phyloP scores from a whole-genome alignment of 2,329 filamentous ascomycete genomes.

The Cladophialophora carrionii region DNA sequence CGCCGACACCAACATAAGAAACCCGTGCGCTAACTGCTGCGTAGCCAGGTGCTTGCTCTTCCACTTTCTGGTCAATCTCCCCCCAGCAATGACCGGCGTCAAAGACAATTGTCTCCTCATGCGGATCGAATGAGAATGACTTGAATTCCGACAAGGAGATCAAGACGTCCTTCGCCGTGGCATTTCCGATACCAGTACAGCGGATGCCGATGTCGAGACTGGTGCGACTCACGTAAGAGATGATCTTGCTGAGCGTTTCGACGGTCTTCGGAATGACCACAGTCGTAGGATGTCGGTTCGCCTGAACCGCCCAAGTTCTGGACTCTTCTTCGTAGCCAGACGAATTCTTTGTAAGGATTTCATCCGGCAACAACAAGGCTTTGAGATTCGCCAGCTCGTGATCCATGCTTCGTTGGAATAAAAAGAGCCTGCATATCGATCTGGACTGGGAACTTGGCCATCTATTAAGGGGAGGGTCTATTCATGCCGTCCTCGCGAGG shows the following conservation, averaged over 20 bases:
- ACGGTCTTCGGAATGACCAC: slow-evolving; percentile 43
- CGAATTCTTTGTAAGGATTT: slow-evolving; percentile 10
- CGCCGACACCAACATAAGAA: slow-evolving; percentile 48
- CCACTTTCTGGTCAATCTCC: slow-evolving; percentile 45
- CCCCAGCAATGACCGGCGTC: slow-evolving; percentile 47
- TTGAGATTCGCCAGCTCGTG: background rate
- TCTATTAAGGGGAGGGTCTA: background rate
- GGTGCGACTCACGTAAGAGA: slow-evolving; percentile 43
- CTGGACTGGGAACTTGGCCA: background rate
- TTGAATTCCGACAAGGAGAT: slow-evolving; percentile 47
- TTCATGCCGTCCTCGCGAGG: background rate
- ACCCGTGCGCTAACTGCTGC: slow-evolving; percentile 44
- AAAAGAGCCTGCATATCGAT: background rate
- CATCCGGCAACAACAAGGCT: slow-evolving; percentile 10
- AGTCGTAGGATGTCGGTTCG: slow-evolving; percentile 43
- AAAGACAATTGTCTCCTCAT: slow-evolving; percentile 42
- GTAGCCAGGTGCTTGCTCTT: slow-evolving; percentile 43
- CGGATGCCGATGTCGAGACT: slow-evolving; percentile 47
- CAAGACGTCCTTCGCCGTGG: slow-evolving; percentile 46
- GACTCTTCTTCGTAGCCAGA: slow-evolving; percentile 35
- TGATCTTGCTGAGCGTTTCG: slow-evolving; percentile 40
- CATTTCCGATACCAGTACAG: slow-evolving; percentile 44
- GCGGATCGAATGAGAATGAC: slow-evolving; percentile 43
- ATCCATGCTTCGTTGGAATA: background rate
- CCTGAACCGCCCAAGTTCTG: slow-evolving; percentile 44